Base-by-base conservation (phyloP, 164 flowering plant genomes). In the Echeveria elegans region DNA sequence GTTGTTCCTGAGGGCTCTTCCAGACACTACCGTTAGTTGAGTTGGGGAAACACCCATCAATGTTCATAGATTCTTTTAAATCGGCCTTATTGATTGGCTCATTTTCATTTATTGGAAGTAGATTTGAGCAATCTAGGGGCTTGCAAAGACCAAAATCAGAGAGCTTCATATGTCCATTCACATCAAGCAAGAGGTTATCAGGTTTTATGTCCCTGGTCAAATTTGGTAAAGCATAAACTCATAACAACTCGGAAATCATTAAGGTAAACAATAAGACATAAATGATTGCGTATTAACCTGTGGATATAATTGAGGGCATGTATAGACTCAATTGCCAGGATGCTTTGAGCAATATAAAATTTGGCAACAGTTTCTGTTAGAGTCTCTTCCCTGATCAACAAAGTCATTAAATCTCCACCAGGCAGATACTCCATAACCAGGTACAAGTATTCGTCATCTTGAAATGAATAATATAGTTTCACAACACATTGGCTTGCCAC, bases 81-180 rank as follows among this genome's bases (percentile, higher is more conserved):
- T 80, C 82, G 47, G 77, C 89, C 71, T 87, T 93, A 77, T 74
- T 83, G 72, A 87, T 78, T 29, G 80, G 82, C 71, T 90, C 92
- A 76, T 90, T 81, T 77, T 88, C 93, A 50, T 85, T 74, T 50
- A 92, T 76, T 64, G 90, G 73, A 67, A 86, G 78, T 43, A 89
- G 77, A 73, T 84, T 78, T 74, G 85, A 66, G 73, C 88, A 86
- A 77, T 94, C 95, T 40, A 94, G 83, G 52, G 98, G 93, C 78
- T 90, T 94, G 82, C 98, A 94, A 70, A 94, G 88, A 69, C 98
- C 98, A 86, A 94, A 94, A 76, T 94, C 97, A 64, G 98, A 94
- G 14, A 94, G 87, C 84, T 91, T 94, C 95, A 89, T 83, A 72
- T 94, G 97, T 61, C 98, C 98, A 71, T 85, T 80, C 79, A 72